These are phyloP conservation scores for Coprinellus micaceus DNA, from an alignment of 768 basidiomycete species.

Conservation along the genomic window DNA sequence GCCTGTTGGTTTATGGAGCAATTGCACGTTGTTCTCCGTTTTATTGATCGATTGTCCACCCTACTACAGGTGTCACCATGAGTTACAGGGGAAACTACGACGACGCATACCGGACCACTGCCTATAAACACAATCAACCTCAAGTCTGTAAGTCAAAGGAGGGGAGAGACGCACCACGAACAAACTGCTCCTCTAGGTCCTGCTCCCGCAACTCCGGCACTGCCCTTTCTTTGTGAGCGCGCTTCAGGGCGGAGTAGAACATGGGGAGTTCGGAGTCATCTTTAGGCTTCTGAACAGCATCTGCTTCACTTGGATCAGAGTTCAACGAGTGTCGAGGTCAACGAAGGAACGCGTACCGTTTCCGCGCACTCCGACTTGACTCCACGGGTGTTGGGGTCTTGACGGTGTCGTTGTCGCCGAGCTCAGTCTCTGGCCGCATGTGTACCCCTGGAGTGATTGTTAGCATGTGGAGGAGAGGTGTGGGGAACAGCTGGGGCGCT, in stretches of 20 bases:
- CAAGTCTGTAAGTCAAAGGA: background rate
- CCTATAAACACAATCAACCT: slow-evolving; percentile 39
- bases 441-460: slow-evolving; percentile 49
- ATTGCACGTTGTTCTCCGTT: slow-evolving; percentile 86
- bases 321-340: slow-evolving; percentile 6
- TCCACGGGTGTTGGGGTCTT: slow-evolving; percentile 53
- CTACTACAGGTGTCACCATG: slow-evolving; percentile 28
- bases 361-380: slow-evolving; percentile 46
- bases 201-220: slow-evolving; percentile 69
- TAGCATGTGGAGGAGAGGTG: background rate
- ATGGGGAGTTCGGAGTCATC: slow-evolving; percentile 25
- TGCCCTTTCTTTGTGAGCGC: slow-evolving; percentile 57
- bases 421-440: slow-evolving; percentile 77
- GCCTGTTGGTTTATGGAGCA: slow-evolving; percentile 86
- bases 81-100: slow-evolving; percentile 16
- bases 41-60: slow-evolving; percentile 98
- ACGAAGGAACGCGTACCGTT: slow-evolving; percentile 24
- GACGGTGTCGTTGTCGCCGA: slow-evolving; percentile 81
- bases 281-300: slow-evolving; percentile 36
- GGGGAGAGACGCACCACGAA: slow-evolving; percentile 56
- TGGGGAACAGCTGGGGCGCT: background rate
- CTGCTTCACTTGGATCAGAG: slow-evolving; percentile 30
- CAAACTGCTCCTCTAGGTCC: slow-evolving; percentile 85
- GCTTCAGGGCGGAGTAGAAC: slow-evolving; percentile 70
- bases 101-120: slow-evolving; percentile 63